Evolutionary conservation across 148 eudicot species (phyloP), one percentile per base, ranked within the genome.

Genomic region (Vaccinium corymbosum): DNA sequence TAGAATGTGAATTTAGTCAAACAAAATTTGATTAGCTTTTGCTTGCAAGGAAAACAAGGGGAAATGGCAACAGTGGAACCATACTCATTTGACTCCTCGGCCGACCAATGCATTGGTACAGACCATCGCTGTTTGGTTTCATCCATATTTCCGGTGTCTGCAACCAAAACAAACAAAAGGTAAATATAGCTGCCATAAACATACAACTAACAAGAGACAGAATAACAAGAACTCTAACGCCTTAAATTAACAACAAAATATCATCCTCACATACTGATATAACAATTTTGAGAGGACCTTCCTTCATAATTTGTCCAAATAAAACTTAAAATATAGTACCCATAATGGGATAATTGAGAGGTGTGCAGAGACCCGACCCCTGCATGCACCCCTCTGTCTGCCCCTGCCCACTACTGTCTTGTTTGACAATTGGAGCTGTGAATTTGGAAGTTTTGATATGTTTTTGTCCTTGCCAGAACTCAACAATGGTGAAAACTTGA

Each of bases 71-170:
- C 50, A 83, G 38, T 68, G 52, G 42, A 1, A 51, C 76, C 87
- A 52, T 88, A 93, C 95, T 89, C 56, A 75, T 88, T 61, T 84
- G 75, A 27, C 90, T 91, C 70, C 70, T 91, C 19, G 89, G 91
- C 29, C 90, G 89, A 53, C n/a, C 77, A 81, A 86, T 87, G 88
- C 95, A 93, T 75, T 84, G 88, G 79, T 86, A 88, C 20, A 62
- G 90, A n/a, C 56, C 56, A 7, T 89, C 87, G 81, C 89, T 92
- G 12, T 82, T 81, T 46, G 95, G 93, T 76, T 90, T 89, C 86
- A 81, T 90, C 95, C 95, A 93, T 55, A 90, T 87, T 66, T 91
- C 91, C 12, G 87, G 87, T 56, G 75, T 89, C 92, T 92, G 90
- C 25, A 55, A 71, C 55, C 12, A 32, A 49, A 80, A 46, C 6